These are phyloP conservation scores for Fraxinus angustifolia DNA, from an alignment of 305 asterid species.

Conservation along the genomic window DNA sequence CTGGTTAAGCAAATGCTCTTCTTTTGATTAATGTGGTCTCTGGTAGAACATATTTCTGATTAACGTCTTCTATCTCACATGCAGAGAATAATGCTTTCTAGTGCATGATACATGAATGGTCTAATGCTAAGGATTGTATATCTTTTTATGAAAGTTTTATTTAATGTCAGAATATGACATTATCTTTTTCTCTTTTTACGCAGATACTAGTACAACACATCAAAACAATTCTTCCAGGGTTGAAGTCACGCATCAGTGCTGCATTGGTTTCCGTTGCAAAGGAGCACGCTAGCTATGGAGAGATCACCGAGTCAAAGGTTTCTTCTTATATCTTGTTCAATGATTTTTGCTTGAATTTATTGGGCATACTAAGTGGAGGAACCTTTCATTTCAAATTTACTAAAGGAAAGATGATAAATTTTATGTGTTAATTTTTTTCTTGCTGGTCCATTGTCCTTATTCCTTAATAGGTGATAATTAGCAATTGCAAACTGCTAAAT, in stretches of 20 bases:
- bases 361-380: background rate
- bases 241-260: slow-evolving; percentile 28
- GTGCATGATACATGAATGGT: background rate
- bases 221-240: slow-evolving; percentile 29
- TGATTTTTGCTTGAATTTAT: slow-evolving; percentile 1
- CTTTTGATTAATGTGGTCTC: background rate
- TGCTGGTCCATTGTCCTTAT: background rate
- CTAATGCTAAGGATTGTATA: background rate
- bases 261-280: slow-evolving; percentile 27
- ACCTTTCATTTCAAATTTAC: background rate
- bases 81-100: background rate
- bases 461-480: background rate
- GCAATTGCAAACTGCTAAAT: background rate
- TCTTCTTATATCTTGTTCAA: background rate
- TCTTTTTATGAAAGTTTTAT: background rate
- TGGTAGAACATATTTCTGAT: background rate
- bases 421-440: background rate
- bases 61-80: background rate
- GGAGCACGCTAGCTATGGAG: slow-evolving; percentile 28
- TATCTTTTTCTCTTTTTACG: background rate
- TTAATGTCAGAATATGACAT: background rate
- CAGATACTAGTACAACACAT: slow-evolving; percentile 39
- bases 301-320: slow-evolving; percentile 30
- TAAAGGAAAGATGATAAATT: background rate
- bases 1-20: background rate